phyloP scores from a whole-genome alignment of 2,329 filamentous ascomycete genomes.

The Xylaria sp. region DNA sequence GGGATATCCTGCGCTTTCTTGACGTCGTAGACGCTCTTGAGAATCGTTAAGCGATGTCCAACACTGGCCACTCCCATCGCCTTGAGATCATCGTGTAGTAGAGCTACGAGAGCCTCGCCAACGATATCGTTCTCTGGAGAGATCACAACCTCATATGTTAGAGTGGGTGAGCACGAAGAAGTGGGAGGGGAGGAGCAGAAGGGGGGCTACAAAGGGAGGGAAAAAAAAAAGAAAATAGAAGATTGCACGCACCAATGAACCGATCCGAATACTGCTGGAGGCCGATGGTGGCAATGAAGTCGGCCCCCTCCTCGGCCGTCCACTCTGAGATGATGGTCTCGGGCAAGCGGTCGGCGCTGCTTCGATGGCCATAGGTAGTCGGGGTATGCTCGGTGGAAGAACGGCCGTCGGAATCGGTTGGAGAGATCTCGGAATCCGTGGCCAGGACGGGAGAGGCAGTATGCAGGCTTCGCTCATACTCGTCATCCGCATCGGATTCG shows the following conservation, averaged over 20 bases:
- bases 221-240: neutral
- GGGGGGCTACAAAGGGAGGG: neutral
- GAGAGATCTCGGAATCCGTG: conserved; percentile 74
- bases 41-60: conserved; percentile 91
- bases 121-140: conserved; percentile 88
- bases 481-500: conserved; percentile 84
- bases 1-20: conserved; percentile 94
- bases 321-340: conserved; percentile 82
- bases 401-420: conserved; percentile 77
- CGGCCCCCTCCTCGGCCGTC: conserved; percentile 88
- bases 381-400: conserved; percentile 80
- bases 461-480: conserved; percentile 79
- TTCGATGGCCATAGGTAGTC: conserved; percentile 77
- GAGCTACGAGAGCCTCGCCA: conserved; percentile 86
- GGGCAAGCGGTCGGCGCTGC: conserved; percentile 73
- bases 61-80: conserved; percentile 94
- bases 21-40: conserved; percentile 96
- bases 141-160: conserved; percentile 36
- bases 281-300: conserved; percentile 84
- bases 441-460: conserved; percentile 73
- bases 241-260: conserved; percentile 76
- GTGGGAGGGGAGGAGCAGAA: conserved; percentile 15
- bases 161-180: conserved; percentile 39
- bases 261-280: conserved; percentile 83
- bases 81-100: conserved; percentile 93